phyloP scores from a whole-genome alignment of 140 eudicot genomes.

The Artemisia princeps region DNA sequence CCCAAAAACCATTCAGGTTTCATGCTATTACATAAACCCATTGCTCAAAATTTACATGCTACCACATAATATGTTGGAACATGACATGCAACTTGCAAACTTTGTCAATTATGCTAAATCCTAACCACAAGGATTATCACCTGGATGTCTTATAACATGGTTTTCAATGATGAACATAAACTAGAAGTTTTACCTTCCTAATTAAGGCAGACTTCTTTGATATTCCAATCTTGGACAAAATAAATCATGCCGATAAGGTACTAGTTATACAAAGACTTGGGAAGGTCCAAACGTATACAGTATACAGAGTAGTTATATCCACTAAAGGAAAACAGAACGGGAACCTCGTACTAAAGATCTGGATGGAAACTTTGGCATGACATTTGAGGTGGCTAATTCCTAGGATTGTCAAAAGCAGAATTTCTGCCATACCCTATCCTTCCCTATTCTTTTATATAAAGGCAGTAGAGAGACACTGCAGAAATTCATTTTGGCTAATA shows the following conservation, averaged over 20 bases:
- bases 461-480: neutral
- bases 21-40: neutral
- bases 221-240: too few relatives aligned
- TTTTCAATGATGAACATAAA: neutral
- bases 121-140: neutral
- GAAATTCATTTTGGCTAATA: neutral
- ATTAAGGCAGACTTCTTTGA: too few relatives aligned
- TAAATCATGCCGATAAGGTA: too few relatives aligned
- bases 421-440: neutral
- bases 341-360: neutral
- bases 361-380: neutral
- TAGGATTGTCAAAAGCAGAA: neutral
- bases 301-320: neutral
- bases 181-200: neutral
- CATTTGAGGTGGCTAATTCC: neutral
- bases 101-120: neutral
- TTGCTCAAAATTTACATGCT: too few relatives aligned
- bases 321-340: neutral
- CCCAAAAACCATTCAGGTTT: neutral
- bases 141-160: neutral
- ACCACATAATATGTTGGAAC: too few relatives aligned
- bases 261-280: too few relatives aligned
- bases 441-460: neutral
- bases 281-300: too few relatives aligned
- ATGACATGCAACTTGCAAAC: too few relatives aligned